A percentile compares a stretch with the other conserved stretches of the same genome.
phyloP scores from a whole-genome alignment of 768 basidiomycete genomes.

The Clavulina sp. region DNA sequence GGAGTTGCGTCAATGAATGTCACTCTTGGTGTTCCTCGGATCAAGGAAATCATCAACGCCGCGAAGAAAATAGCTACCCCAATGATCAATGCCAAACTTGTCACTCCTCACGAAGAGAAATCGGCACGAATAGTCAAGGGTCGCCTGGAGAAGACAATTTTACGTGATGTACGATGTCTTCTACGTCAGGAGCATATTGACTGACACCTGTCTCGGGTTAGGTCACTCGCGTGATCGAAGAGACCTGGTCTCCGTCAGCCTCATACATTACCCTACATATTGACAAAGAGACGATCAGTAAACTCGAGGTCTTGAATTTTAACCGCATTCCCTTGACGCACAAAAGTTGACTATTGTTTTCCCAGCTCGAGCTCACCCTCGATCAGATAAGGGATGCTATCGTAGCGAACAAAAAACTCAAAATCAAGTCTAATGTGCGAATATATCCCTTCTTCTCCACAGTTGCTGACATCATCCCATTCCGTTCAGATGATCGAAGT shows the following conservation, averaged over 20 bases:
- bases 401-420: slow-evolving; percentile 70
- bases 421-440: slow-evolving; percentile 70
- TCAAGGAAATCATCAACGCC: slow-evolving; percentile 99
- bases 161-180: slow-evolving; percentile 62
- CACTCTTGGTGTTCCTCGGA: slow-evolving; percentile 97
- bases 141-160: slow-evolving; percentile 80
- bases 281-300: slow-evolving; percentile 72
- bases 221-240: slow-evolving; percentile 86
- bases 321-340: slow-evolving; percentile 6
- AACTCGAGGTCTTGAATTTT: slow-evolving; percentile 51
- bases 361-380: slow-evolving; percentile 75
- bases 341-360: background rate
- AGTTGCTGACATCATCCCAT: background rate
- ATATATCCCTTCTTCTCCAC: slow-evolving; percentile 2
- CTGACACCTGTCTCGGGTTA: slow-evolving; percentile 17
- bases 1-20: slow-evolving; percentile 99
- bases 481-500: slow-evolving; percentile 39
- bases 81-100: slow-evolving; percentile 92
- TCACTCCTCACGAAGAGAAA: slow-evolving; percentile 68
- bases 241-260: slow-evolving; percentile 86
- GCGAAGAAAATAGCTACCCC: slow-evolving; percentile 96
- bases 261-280: slow-evolving; percentile 88
- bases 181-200: background rate
- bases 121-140: slow-evolving; percentile 97
- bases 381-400: slow-evolving; percentile 92